Conservation (phyloP, 1,139 yeast genomes). For the Debaryomyces psychrophilus region DNA sequence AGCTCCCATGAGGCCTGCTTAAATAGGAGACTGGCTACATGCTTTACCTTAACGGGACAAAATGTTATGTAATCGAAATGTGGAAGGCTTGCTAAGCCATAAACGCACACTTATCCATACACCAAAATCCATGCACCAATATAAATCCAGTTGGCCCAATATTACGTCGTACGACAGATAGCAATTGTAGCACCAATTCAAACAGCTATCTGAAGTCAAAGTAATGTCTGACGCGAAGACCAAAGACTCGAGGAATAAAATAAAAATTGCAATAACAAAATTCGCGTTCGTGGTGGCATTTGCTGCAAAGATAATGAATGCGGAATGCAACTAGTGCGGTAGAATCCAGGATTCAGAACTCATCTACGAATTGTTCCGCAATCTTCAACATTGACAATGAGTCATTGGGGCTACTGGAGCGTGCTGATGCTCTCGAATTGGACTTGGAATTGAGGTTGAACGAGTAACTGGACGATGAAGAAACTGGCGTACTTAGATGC, state of each 20-base stretch:
- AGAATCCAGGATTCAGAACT: slow-evolving; percentile 11
- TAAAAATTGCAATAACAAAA: too few species aligned
- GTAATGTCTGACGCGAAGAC: too few species aligned
- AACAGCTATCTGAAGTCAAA: too few species aligned
- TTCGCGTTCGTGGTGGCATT: too few species aligned
- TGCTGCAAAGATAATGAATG: background rate
- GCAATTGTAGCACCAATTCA: too few species aligned
- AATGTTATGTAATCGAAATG: background rate
- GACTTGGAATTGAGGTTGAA: background rate
- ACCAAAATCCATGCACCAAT: background rate
- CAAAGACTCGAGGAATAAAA: too few species aligned
- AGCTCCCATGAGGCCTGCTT: background rate
- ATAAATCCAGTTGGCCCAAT: too few species aligned
- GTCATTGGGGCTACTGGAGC: background rate
- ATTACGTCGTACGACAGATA: too few species aligned
- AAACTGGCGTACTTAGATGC: slow-evolving; percentile 13
- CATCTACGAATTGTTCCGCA: slow-evolving; percentile 33
- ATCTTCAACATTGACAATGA: slow-evolving; percentile 2
- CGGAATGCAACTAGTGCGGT: background rate
- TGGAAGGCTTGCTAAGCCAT: background rate
- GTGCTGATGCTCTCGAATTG: background rate
- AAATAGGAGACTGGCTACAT: background rate
- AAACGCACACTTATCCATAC: background rate
- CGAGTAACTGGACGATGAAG: background rate
- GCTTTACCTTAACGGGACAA: background rate